These are phyloP conservation scores for Rhizopogon salebrosus DNA, from an alignment of 768 basidiomycete species.

Conservation along the genomic window DNA sequence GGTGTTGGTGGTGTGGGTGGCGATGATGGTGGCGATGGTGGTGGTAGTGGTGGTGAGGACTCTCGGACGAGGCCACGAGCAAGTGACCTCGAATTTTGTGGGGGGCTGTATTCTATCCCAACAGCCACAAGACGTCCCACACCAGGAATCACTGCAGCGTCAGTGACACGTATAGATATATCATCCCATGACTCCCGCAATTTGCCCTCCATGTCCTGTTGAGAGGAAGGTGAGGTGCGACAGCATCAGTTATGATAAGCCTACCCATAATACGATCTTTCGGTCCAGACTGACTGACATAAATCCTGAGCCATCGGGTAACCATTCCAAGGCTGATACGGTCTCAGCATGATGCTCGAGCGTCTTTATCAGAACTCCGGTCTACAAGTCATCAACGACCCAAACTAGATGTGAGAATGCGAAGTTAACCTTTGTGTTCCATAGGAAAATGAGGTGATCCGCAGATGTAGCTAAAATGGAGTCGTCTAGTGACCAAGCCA, in stretches of 20 bases:
- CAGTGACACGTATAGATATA: conserved; percentile 75
- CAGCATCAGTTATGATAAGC: conserved; percentile 16
- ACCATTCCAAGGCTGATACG: conserved; percentile 82
- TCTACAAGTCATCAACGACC: conserved; percentile 39
- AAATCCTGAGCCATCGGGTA: conserved; percentile 88
- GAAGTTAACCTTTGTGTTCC: conserved; percentile 76
- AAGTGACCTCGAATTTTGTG: conserved; percentile 8
- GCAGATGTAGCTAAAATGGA: conserved; percentile 76
- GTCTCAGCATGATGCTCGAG: conserved; percentile 74
- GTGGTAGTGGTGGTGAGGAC: conserved; percentile 22
- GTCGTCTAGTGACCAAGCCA: conserved; percentile 94
- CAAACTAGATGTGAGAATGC: conserved; percentile 2
- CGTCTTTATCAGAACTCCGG: conserved; percentile 60
- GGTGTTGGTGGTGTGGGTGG: too few species aligned
- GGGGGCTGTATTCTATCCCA: conserved; percentile 51
- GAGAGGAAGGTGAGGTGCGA: conserved; percentile 10
- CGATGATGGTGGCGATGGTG: too few species aligned
- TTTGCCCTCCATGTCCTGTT: conserved; percentile 72
- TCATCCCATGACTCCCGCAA: conserved; percentile 64
- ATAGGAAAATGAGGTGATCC: conserved; percentile 80
- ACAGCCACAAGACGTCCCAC: conserved; percentile 79
- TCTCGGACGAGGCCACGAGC: conserved; percentile 32
- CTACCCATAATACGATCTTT: conserved; percentile 79
- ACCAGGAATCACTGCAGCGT: conserved; percentile 85
- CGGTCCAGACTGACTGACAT: conserved; percentile 85